Evolutionary conservation across 2,329 filamentous ascomycete species (phyloP).

Genomic region (Aspergillus ochraceus): DNA sequence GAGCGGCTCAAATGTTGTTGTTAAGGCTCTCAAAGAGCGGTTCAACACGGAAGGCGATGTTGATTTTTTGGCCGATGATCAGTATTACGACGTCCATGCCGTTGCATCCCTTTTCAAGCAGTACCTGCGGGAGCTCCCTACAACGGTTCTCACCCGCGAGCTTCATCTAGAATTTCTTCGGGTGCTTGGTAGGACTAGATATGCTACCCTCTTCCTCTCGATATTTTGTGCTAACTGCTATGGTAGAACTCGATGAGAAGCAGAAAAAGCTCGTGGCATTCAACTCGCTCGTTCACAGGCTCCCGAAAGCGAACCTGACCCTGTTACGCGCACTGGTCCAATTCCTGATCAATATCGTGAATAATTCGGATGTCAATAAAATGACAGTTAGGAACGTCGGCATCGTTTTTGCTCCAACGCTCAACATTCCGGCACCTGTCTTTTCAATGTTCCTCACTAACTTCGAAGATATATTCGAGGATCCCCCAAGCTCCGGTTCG

Average conservation of each 20-base stretch:
- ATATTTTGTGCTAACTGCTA: slow-evolving; percentile 5
- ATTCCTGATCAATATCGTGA: slow-evolving; percentile 89
- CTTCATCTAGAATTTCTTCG: slow-evolving; percentile 85
- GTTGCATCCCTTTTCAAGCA: slow-evolving; percentile 92
- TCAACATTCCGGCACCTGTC: slow-evolving; percentile 93
- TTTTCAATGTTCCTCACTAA: slow-evolving; percentile 94
- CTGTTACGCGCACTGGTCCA: slow-evolving; percentile 81
- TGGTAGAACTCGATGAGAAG: slow-evolving; percentile 68
- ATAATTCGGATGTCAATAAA: slow-evolving; percentile 87
- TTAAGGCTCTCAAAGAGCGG: slow-evolving; percentile 84
- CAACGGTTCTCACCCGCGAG: slow-evolving; percentile 86
- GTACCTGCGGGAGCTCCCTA: slow-evolving; percentile 88
- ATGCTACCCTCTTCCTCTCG: background rate
- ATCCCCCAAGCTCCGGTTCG: slow-evolving; percentile 52
- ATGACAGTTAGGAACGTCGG: slow-evolving; percentile 98
- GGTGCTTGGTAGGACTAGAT: slow-evolving; percentile 59
- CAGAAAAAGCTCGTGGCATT: slow-evolving; percentile 75
- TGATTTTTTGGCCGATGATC: slow-evolving; percentile 73
- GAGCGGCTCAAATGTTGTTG: slow-evolving; percentile 93
- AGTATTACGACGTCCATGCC: slow-evolving; percentile 93
- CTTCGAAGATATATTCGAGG: slow-evolving; percentile 80
- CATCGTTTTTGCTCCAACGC: slow-evolving; percentile 94
- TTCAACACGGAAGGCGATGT: slow-evolving; percentile 94
- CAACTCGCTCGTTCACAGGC: slow-evolving; percentile 72
- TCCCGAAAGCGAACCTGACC: slow-evolving; percentile 78